Evolutionary conservation across 495 filamentous ascomycete species (phyloP), one percentile per base, ranked within the genome.

Genomic region (Zalerion maritima): DNA sequence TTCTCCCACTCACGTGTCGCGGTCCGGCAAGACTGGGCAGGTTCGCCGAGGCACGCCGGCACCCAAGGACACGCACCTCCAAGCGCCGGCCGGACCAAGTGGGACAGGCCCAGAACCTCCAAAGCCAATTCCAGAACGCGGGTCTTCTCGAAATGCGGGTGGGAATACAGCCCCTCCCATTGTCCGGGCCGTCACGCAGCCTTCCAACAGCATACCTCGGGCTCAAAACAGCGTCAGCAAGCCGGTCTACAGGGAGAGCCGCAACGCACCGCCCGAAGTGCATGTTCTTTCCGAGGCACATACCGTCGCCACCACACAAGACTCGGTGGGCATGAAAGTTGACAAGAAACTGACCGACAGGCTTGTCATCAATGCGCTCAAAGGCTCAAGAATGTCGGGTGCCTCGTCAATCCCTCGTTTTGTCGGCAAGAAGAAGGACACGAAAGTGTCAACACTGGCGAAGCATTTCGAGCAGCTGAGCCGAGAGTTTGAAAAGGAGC

Each of bases 391-490:
- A 17, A 70, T 79, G 33, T 40, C 62, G 2, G 67, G 62, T 2
- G 71, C 78, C 19, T 91, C 87, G 4, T 63, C 83, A 18, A 96
- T 99, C 34, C 91, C 91, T 15, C 74, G 89, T 12, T 93, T 87
- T 25, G 71, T 91, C 19, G 67, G 59, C 10, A 69, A 63, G 37
- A 68, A 58, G 24, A 77, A 67, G 24, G 73, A 78, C 28, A 66
- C 75, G 1, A 80, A 78, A 28, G 91, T 99, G 1, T 85, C 81
- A 4, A 81, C 70, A 4, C 66, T 96, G 18, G 84, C 91, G 9
- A 84, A 81, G 43, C 91, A 96, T 50, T 94, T 96, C 43, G 91
- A 99, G 49, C 85, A 94, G 45, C 54, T 99, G 19, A 92, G 83
- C 34, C 78, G 86, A 4, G 91, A 99, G 41, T 96, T 97, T 40